A percentile compares a stretch with the other conserved stretches of the same genome.
Conservation (phyloP, 257 asterid species). For the Prunella vulgaris region DNA sequence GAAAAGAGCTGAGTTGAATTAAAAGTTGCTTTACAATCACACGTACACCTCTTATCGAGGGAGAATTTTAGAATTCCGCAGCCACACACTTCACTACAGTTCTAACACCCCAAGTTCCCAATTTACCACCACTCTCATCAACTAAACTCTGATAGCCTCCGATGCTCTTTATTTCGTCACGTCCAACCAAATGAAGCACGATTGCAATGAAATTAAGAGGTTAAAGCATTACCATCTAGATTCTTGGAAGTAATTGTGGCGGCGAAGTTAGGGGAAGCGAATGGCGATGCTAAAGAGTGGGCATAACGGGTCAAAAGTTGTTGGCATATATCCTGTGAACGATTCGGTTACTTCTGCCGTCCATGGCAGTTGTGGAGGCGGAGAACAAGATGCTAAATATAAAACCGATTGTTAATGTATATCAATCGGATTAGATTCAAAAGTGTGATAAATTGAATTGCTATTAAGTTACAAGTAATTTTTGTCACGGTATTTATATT, state of each 20-base stretch:
- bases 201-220: conserved; percentile 67
- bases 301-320: too few relatives aligned
- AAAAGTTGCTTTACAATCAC: neutral
- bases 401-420: too few relatives aligned
- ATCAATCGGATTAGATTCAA: too few relatives aligned
- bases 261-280: conserved; percentile 70
- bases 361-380: too few relatives aligned
- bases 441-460: too few relatives aligned
- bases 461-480: too few relatives aligned
- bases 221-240: conserved; percentile 61
- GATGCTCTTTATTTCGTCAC: conserved; percentile 48
- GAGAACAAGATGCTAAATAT: too few relatives aligned
- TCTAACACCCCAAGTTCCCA: conserved; percentile 72
- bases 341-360: too few relatives aligned
- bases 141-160: conserved; percentile 46
- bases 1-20: neutral
- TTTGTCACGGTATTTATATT: too few relatives aligned
- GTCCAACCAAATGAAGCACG: conserved; percentile 62
- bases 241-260: conserved; percentile 46
- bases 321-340: too few relatives aligned
- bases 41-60: conserved; percentile 68
- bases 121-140: conserved; percentile 37
- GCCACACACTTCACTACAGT: conserved; percentile 77
- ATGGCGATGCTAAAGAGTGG: too few relatives aligned
- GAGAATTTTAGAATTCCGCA: conserved; percentile 63